Base-by-base conservation (phyloP, 495 filamentous ascomycete species). In the Terfezia claveryi region DNA sequence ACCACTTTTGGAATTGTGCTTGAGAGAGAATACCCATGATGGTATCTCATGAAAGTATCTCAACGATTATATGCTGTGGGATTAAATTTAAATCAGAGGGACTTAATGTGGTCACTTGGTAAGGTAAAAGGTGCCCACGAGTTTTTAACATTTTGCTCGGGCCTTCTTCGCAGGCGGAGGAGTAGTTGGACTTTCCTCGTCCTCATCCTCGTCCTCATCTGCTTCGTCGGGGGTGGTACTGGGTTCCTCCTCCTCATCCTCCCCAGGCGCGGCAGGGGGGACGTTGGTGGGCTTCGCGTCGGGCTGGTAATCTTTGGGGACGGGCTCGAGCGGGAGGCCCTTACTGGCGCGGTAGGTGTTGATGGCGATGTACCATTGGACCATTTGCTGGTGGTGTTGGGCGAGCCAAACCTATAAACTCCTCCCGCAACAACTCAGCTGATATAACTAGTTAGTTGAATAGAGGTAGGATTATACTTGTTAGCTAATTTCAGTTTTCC, bases 291-390 rank as follows among this genome's bases (percentile, higher is more conserved):
- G 17, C 2, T 46, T 23, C 4, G 56, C 58, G 11, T n/a, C 58
- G 8, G 54, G 20, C 16, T 54, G 56, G n/a, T 41, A 44, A 58
- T 57, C 9, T 50, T 56, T 10, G 49, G 53, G 38, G n/a, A 16
- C 23, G 27, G 54, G 56, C 10, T 60, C 59, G 5, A 38, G 10
- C 14, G 55, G 54, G 2, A 51, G 53, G 20, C 50, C 70, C 41
- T 82, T 76, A 38, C 80, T 76, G 49, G 71, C 60, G 53, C 73
- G 69, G 58, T 74, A 78, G 58, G 66, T 63, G 17, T 69, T 69
- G 38, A 64, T 71, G 23, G 71, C 64, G 10, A 75, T 76, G 52
- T 82, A 75, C 12, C 74, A 71, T 36, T 80, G 75, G 1, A 67
- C 71, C 70, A 83, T 76, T 58, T 70, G 67, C 72, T 84, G 85